Conservation (phyloP, 1,284 basidiomycete species). For the Fistulinella cinereoalba region DNA sequence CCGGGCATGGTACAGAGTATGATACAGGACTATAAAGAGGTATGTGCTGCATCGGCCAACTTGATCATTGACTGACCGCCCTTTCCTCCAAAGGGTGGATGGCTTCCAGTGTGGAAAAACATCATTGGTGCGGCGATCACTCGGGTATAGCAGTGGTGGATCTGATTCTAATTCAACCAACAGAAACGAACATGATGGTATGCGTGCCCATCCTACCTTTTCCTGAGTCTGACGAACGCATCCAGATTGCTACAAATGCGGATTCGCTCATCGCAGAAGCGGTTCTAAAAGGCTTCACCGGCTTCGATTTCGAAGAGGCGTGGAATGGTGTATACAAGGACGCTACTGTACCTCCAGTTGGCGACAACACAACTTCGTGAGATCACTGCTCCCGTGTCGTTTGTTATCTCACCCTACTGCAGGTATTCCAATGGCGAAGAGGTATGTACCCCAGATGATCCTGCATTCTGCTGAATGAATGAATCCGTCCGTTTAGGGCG, state of each 20-base stretch:
- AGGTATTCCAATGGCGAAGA: conserved; percentile 77
- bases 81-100: conserved; percentile 55
- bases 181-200: conserved; percentile 74
- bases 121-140: conserved; percentile 54
- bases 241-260: conserved; percentile 72
- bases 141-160: not conserved
- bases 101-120: conserved; percentile 92
- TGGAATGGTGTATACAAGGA: conserved; percentile 79
- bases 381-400: conserved; percentile 4
- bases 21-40: conserved; percentile 74
- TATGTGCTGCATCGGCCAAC: conserved; percentile 20
- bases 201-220: not conserved
- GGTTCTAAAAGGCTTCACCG: conserved; percentile 59
- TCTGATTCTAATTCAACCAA: not conserved
- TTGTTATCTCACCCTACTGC: conserved; percentile 10
- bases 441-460: conserved; percentile 32
- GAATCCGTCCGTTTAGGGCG: conserved; percentile 43
- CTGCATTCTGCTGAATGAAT: conserved; percentile 1
- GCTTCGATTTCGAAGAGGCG: conserved; percentile 63
- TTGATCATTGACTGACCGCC: not conserved
- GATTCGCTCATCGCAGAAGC: conserved; percentile 82
- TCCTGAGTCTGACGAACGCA: not conserved
- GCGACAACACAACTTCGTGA: conserved; percentile 59
- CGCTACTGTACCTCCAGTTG: conserved; percentile 61
- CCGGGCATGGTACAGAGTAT: conserved; percentile 77